phyloP scores from a whole-genome alignment of 2,329 filamentous ascomycete species.

The Coniochaeta prunicola region DNA sequence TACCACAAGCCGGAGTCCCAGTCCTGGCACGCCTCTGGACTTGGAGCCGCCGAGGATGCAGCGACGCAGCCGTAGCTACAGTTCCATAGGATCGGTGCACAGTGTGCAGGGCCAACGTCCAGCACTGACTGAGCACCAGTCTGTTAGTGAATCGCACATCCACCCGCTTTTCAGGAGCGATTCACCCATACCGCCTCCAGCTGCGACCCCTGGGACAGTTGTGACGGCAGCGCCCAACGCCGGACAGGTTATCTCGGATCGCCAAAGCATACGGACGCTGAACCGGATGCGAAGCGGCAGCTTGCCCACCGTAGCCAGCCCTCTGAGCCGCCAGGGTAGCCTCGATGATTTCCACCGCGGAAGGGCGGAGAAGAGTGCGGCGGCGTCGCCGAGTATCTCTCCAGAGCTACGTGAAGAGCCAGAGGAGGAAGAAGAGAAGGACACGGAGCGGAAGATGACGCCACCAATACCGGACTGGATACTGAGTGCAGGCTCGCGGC shows the following conservation, averaged over 20 bases:
- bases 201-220: conserved; percentile 61
- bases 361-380: conserved; percentile 6
- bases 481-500: conserved; percentile 42
- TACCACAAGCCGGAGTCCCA: conserved; percentile 56
- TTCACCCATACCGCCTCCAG: conserved; percentile 58
- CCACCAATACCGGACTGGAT: conserved; percentile 58
- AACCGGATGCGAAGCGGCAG: conserved; percentile 50
- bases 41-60: conserved; percentile 39
- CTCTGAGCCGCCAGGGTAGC: conserved; percentile 42
- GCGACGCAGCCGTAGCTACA: conserved; percentile 44
- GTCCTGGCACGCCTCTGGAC: conserved; percentile 54
- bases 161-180: conserved; percentile 73
- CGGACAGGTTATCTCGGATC: conserved; percentile 54
- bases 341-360: conserved; percentile 35
- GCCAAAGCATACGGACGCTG: conserved; percentile 41
- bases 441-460: conserved; percentile 41
- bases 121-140: conserved; percentile 16
- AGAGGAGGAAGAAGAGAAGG: conserved; percentile 9
- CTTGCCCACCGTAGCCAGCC: conserved; percentile 37
- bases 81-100: conserved; percentile 23
- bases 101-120: neutral
- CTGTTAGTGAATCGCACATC: conserved; percentile 58
- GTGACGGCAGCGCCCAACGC: conserved; percentile 64
- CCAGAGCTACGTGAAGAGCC: conserved; percentile 19
- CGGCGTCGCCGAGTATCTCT: conserved; percentile 12